These are phyloP conservation scores for Pichia californica DNA, from an alignment of 805 yeast genomes.

Conservation along the genomic window DNA sequence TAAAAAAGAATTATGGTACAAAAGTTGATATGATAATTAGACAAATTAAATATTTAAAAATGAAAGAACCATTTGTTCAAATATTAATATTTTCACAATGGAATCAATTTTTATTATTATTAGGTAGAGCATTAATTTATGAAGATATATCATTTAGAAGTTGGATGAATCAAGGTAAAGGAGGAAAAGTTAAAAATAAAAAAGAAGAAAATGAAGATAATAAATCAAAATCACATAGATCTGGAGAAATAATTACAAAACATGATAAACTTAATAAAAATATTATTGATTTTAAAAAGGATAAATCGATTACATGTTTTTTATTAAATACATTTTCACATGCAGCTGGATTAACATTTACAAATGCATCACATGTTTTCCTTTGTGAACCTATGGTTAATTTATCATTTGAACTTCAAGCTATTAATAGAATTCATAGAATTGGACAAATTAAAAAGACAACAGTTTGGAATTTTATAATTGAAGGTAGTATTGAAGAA, in stretches of 20 bases:
- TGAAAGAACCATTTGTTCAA: conserved; percentile 57
- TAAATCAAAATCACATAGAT: too few species aligned
- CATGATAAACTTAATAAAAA: conserved; percentile 25
- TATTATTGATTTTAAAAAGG: conserved; percentile 55
- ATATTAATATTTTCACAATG: conserved; percentile 88
- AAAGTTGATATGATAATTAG: conserved; percentile 79
- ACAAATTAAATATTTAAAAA: conserved; percentile 59
- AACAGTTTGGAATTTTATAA: conserved; percentile 87
- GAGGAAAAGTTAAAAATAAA: neutral
- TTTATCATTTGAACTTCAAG: conserved; percentile 82
- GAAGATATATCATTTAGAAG: conserved; percentile 55
- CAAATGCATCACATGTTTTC: conserved; percentile 89
- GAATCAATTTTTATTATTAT: conserved; percentile 61
- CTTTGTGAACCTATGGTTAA: conserved; percentile 90
- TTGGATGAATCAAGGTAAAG: conserved; percentile 30
- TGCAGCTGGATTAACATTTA: conserved; percentile 84
- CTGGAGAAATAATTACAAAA: too few species aligned
- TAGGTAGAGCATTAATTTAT: conserved; percentile 58
- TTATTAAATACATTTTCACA: conserved; percentile 78
- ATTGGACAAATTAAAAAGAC: conserved; percentile 84
- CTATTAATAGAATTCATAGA: conserved; percentile 85
- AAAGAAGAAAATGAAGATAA: too few species aligned
- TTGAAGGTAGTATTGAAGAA: conserved; percentile 82
- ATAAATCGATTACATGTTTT: conserved; percentile 69
- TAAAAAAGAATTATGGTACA: conserved; percentile 62